phyloP scores from a whole-genome alignment of 2,329 filamentous ascomycete genomes.

The Sporothrix pseudoabietina region DNA sequence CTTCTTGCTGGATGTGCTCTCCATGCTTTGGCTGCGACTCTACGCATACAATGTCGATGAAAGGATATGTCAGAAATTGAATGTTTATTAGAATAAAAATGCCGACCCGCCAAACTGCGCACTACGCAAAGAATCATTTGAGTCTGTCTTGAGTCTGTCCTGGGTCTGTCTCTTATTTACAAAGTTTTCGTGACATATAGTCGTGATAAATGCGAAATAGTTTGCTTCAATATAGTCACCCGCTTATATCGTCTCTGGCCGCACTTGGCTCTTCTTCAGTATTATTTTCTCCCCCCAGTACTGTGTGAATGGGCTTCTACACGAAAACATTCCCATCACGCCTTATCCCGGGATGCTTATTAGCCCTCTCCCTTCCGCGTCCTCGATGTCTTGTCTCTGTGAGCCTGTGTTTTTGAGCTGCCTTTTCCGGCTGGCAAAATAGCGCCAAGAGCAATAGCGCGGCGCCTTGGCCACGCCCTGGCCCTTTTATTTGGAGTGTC shows the following conservation, averaged over 20 bases:
- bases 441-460: constrained; percentile 18
- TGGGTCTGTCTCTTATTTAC: too few species aligned
- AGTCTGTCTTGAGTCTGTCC: too few species aligned
- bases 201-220: too few species aligned
- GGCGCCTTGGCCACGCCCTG: background rate
- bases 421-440: constrained; percentile 24
- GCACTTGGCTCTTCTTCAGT: too few species aligned
- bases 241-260: too few species aligned
- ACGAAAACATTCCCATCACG: background rate
- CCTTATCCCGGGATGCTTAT: background rate
- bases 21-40: background rate
- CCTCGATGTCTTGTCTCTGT: background rate
- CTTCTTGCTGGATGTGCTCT: background rate
- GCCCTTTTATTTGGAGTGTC: background rate
- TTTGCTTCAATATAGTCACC: too few species aligned
- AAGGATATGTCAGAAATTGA: background rate
- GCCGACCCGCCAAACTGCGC: too few species aligned
- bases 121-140: too few species aligned
- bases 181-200: too few species aligned
- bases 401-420: background rate
- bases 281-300: too few species aligned
- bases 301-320: too few species aligned
- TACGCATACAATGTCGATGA: background rate
- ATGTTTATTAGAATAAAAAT: background rate
- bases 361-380: background rate